Conservation (phyloP, 2,329 filamentous ascomycete genomes). For the Emergomyces pasteurianus region DNA sequence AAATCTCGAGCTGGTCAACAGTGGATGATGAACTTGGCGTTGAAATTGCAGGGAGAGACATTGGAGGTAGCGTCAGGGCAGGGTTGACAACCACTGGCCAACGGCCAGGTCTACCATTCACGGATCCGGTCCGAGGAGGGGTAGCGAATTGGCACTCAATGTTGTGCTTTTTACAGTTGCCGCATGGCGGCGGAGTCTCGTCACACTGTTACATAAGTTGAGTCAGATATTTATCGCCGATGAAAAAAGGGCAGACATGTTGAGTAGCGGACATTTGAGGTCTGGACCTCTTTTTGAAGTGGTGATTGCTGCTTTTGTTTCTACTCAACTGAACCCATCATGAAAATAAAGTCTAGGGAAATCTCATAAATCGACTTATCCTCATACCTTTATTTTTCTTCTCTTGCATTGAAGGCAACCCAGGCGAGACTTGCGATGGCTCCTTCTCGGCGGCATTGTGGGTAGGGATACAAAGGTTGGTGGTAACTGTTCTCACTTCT, state of each 20-base stretch:
- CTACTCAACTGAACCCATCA: background rate
- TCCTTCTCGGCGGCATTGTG: constrained; percentile 14
- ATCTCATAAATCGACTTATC: background rate
- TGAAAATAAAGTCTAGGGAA: background rate
- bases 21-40: constrained; percentile 3
- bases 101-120: background rate
- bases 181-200: constrained; percentile 15
- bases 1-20: constrained; percentile 11
- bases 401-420: constrained; percentile 25
- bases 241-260: background rate
- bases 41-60: constrained; percentile 5
- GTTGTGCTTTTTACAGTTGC: constrained; percentile 17
- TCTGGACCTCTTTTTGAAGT: background rate
- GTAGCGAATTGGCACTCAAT: constrained; percentile 16
- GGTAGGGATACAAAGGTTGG: background rate
- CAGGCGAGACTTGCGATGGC: constrained; percentile 23
- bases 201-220: constrained; percentile 11
- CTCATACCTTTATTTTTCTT: constrained; percentile 25
- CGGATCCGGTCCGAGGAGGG: constrained; percentile 1
- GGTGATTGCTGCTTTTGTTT: background rate
- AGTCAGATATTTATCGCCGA: background rate
- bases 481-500: background rate
- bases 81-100: background rate
- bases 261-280: background rate
- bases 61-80: background rate